Conservation (phyloP, 2,329 filamentous ascomycete genomes). For the Sordariomycetes sp. region DNA sequence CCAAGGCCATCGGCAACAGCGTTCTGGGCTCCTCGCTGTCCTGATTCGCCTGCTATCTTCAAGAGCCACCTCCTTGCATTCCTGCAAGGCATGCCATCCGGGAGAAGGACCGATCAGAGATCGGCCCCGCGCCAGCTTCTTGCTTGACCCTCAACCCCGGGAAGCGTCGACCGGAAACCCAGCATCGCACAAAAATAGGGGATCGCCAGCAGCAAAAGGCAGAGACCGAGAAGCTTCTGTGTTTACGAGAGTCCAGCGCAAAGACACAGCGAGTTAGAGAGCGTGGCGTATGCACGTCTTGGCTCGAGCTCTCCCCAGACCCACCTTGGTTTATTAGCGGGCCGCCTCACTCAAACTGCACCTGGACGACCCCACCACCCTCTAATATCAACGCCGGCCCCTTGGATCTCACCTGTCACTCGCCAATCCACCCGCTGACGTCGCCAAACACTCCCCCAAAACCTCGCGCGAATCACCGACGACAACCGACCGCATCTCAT, state of each 20-base stretch:
- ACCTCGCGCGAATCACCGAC: not conserved
- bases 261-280: not conserved
- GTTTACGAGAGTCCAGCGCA: not conserved
- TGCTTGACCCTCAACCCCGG: not conserved
- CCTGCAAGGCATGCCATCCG: not conserved
- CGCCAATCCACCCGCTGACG: not conserved
- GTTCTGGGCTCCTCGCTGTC: not conserved
- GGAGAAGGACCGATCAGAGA: not conserved
- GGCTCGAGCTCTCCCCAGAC: not conserved
- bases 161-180: not conserved
- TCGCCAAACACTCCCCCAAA: not conserved
- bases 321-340: not conserved
- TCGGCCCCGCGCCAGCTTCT: not conserved
- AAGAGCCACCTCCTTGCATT: not conserved
- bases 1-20: not conserved
- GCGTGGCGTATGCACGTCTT: not conserved
- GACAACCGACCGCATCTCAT: not conserved
- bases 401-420: not conserved
- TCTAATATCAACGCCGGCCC: not conserved
- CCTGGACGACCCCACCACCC: not conserved
- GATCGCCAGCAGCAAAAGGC: not conserved
- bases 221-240: not conserved
- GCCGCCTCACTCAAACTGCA: not conserved
- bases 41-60: not conserved
- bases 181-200: not conserved